These are phyloP conservation scores for Yamadazyma scolyti DNA, from an alignment of 805 yeast species.

Conservation along the genomic window DNA sequence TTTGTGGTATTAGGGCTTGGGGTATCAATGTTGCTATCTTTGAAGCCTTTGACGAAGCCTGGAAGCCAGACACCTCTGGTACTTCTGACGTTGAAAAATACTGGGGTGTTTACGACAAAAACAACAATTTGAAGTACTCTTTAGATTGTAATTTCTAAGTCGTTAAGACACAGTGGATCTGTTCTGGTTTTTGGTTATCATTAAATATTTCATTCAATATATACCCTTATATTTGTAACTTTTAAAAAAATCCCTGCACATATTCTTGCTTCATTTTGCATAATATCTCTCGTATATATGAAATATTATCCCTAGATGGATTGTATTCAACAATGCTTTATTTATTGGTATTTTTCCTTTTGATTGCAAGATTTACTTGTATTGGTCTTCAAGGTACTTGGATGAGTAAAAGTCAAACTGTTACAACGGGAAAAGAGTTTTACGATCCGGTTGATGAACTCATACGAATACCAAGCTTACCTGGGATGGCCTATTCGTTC, in stretches of 20 bases:
- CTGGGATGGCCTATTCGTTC: slow-evolving; percentile 20
- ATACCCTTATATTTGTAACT: no score
- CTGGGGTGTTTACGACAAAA: slow-evolving; percentile 85
- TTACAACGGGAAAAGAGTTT: slow-evolving; percentile 15
- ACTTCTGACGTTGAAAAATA: slow-evolving; percentile 83
- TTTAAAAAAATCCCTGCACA: neutral
- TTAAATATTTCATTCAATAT: no score
- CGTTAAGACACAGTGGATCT: no score
- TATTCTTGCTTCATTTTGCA: no score
- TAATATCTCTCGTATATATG: no score
- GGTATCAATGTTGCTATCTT: slow-evolving; percentile 89
- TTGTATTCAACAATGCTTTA: no score
- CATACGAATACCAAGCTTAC: slow-evolving; percentile 16
- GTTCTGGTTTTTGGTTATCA: no score
- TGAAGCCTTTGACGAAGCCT: slow-evolving; percentile 93
- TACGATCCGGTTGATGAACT: slow-evolving; percentile 17
- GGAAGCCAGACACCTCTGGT: slow-evolving; percentile 93
- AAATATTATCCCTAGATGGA: no score
- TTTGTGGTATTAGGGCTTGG: slow-evolving; percentile 95
- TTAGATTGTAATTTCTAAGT: slow-evolving; percentile 29
- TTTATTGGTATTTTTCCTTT: neutral
- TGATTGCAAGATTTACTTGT: neutral
- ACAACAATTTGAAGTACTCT: slow-evolving; percentile 37
- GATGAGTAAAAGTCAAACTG: slow-evolving; percentile 17
- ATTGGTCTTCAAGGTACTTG: slow-evolving; percentile 16